A percentile compares a stretch with the other conserved stretches of the same genome.
Conservation (phyloP, 306 rosid species). For the Cicer yamashitae region DNA sequence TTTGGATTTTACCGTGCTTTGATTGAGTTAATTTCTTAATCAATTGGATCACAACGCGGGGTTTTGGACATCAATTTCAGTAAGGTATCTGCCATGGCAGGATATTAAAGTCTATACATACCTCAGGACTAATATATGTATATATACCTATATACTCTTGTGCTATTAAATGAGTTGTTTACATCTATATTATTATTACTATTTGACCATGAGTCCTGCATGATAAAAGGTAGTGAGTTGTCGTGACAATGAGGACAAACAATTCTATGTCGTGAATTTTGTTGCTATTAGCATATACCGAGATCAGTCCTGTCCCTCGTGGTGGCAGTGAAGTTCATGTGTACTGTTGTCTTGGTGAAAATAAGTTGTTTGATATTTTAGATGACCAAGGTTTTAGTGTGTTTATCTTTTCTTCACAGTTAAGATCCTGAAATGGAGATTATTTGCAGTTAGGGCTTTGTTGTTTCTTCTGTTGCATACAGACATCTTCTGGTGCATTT, state of each 20-base stretch:
- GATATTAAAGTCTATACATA: not conserved
- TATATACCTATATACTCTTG: too few relatives aligned
- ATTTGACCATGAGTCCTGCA: not conserved
- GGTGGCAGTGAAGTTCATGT: not conserved
- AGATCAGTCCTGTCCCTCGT: not conserved
- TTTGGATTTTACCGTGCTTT: not conserved
- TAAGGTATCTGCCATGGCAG: not conserved
- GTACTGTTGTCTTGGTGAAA: not conserved
- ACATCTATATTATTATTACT: not conserved
- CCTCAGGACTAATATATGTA: not conserved
- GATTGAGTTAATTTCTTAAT: conserved; percentile 3
- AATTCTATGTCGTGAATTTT: not conserved
- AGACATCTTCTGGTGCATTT: not conserved
- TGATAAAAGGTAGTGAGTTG: not conserved
- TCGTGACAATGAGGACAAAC: not conserved
- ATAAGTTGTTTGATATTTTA: not conserved
- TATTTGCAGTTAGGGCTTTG: not conserved
- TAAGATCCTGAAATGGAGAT: not conserved
- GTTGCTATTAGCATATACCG: not conserved
- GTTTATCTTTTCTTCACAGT: conserved; percentile 10
- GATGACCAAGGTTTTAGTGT: not conserved
- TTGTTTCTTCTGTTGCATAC: conserved; percentile 4
- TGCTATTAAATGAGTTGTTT: not conserved
- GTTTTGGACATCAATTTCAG: not conserved
- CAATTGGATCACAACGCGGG: not conserved